Base-by-base conservation (phyloP, 1,139 yeast genomes). In the Sugiyamaella paludigena region DNA sequence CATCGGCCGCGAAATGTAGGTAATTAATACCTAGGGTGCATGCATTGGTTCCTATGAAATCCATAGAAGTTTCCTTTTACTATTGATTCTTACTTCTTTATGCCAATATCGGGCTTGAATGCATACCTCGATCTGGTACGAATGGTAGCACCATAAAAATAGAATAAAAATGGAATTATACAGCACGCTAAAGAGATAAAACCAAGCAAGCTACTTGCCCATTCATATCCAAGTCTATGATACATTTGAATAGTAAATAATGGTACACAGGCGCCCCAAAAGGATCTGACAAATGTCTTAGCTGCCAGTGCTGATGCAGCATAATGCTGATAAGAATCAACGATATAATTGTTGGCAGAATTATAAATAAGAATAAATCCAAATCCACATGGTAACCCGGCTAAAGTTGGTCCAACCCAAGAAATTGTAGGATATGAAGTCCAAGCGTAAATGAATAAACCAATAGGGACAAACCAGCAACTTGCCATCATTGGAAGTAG, bases 221-320 rank as follows among this genome's bases (percentile, higher is more conserved):
- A 88, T 63, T 84, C 79, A 47, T 80, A 78, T 32, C 87, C 83
- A 79, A 88, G 77, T 48, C 76, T 74, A 28, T 72, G 70, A 67
- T 86, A 87, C 95, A 88, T 65, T 66, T 64, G 70, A 34, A 59
- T 56, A 1, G 73, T 67, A 48, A 70, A 69, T 33, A 71, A 56
- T 10, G 73, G 73, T 29, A 69, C 67, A 1, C 57, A 66, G 2
- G 73, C 74, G 36, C 71, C 74, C 57, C 69, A 62, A 24, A 64
- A 44, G 13, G 70, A 65, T 45, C 75, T 60, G 46, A 70, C 57
- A 48, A 86, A 82, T 0, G 95, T 81, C 64, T 87, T 88, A n/a
- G 86, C 95, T 2, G 96, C 95, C 56, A 88, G 73, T 1, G 96
- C 96, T 27, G 95, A 84, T 1, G 95, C 95, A 1, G 95, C 92